Evolutionary conservation across 1,284 basidiomycete genomes (phyloP), one percentile per base, ranked within the genome.

Genomic region (Austroboletus novae-zelandiae): DNA sequence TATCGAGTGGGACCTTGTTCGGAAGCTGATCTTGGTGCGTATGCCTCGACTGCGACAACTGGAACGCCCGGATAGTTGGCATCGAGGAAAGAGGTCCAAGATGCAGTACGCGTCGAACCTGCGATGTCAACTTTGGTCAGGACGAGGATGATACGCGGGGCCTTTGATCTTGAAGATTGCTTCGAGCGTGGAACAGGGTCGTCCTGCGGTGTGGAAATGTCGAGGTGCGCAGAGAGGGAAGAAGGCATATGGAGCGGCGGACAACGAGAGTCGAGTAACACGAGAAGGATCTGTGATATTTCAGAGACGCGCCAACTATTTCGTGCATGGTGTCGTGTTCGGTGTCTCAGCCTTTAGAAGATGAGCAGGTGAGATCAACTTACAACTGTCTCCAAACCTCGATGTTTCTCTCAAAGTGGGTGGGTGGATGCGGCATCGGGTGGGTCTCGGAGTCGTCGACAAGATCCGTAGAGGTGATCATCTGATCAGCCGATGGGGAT

Each of bases 351-450:
- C 43, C 43, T 40, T n/a, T 13, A 43, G 47, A 48, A 27, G 46
- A 47, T 18, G 40, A 40, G 18, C 27, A 46, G 20, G 34, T 41
- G n/a, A 23, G 35, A 49, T 44, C 47, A 20, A 79, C 85, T 62
- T 70, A 91, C 83, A 95, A 70, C 71, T 96, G 93, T 55, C 93
- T 73, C 92, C 92, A 96, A 7, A 96, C 93, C 66, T 95, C 89
- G 23, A 95, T 64, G 67, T 96, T 96, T 30, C 90, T 80, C 68
- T 96, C 94, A 66, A 85, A 96, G 64, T 88, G 86, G 0, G 89
- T 86, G 1, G 86, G 81, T 9, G 87, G 84, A 40, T 70, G 69
- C 9, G 81, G 81, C 74, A 85, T 81, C 23, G 58, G 58, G 6
- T 63, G 49, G 18, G 56, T 56, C 15, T 60, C 59, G 43, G 44